These are phyloP conservation scores for Myriosclerotinia scirpicola DNA, from an alignment of 2,329 filamentous ascomycete genomes.

Conservation along the genomic window DNA sequence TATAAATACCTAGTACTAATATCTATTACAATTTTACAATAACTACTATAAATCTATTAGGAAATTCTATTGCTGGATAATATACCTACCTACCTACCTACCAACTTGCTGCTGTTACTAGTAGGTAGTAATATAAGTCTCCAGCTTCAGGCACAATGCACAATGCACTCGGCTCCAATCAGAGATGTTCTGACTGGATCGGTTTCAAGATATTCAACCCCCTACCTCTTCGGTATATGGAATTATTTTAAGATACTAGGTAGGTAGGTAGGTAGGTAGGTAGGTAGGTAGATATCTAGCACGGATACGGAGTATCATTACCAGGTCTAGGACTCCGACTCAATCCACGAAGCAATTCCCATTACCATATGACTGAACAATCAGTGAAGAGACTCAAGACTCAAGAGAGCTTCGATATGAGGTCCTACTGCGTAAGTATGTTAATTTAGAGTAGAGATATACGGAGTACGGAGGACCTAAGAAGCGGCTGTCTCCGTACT, in stretches of 20 bases:
- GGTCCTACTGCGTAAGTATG: too few relatives aligned
- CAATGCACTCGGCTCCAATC: slow-evolving; percentile 4
- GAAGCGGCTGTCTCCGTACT: not conserved
- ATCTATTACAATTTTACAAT: too few relatives aligned
- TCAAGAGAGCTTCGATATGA: too few relatives aligned
- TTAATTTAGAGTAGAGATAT: too few relatives aligned
- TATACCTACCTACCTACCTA: not conserved
- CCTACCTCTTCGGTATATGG: not conserved
- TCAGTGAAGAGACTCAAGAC: too few relatives aligned
- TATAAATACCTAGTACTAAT: too few relatives aligned
- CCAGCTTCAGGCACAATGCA: not conserved
- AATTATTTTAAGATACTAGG: not conserved
- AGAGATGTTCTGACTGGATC: not conserved
- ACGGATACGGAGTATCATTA: not conserved
- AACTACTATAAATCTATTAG: too few relatives aligned
- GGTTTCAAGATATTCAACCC: slow-evolving; percentile 5
- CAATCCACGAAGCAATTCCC: too few relatives aligned
- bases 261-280: too few relatives aligned
- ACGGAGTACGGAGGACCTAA: not conserved
- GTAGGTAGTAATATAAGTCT: not conserved
- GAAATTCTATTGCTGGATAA: not conserved
- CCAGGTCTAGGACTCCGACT: too few relatives aligned
- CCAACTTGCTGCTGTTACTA: slow-evolving; percentile 2
- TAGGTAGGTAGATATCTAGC: not conserved
- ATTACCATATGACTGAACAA: too few relatives aligned